Conservation (phyloP, 805 yeast genomes). For the Saccharomyces kudriavzevii region DNA sequence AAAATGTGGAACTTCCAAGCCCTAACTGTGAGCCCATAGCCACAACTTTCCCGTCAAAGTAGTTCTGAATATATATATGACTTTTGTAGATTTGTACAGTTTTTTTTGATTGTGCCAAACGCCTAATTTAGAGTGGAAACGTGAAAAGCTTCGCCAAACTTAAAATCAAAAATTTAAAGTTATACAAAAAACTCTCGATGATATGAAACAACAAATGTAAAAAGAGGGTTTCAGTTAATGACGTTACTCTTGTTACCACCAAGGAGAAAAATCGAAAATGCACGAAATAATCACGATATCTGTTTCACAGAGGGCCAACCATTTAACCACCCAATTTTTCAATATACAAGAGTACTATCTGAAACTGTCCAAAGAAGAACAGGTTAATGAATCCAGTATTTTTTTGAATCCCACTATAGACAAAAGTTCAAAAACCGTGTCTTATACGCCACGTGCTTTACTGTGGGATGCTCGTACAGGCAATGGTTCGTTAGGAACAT, state of each 20-base stretch:
- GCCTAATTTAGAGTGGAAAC: background rate
- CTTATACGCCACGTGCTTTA: slow-evolving; percentile 74
- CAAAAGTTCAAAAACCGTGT: slow-evolving; percentile 36
- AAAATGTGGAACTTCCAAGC: slow-evolving; percentile 9
- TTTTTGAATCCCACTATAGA: slow-evolving; percentile 39
- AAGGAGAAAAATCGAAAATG: slow-evolving; percentile 34
- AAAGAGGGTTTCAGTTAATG: background rate
- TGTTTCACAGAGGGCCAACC: slow-evolving; percentile 65
- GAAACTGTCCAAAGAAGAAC: slow-evolving; percentile 22
- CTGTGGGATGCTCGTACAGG: slow-evolving; percentile 80
- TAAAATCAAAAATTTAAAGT: background rate
- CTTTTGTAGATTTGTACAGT: background rate
- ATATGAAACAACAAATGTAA: background rate
- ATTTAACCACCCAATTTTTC: slow-evolving; percentile 70
- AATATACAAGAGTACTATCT: slow-evolving; percentile 72
- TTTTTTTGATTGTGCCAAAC: background rate
- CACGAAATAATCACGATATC: slow-evolving; percentile 69
- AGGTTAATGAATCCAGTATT: slow-evolving; percentile 36
- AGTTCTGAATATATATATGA: background rate
- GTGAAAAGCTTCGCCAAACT: background rate
- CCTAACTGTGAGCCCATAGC: slow-evolving; percentile 10
- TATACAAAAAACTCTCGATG: background rate
- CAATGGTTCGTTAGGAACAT: slow-evolving; percentile 55
- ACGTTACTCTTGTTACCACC: too few species aligned
- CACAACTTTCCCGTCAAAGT: slow-evolving; percentile 7